A percentile compares a stretch with the other conserved stretches of the same genome.
Conservation (phyloP, 78 protist genomes). For the Anaeramoeba ignava region DNA sequence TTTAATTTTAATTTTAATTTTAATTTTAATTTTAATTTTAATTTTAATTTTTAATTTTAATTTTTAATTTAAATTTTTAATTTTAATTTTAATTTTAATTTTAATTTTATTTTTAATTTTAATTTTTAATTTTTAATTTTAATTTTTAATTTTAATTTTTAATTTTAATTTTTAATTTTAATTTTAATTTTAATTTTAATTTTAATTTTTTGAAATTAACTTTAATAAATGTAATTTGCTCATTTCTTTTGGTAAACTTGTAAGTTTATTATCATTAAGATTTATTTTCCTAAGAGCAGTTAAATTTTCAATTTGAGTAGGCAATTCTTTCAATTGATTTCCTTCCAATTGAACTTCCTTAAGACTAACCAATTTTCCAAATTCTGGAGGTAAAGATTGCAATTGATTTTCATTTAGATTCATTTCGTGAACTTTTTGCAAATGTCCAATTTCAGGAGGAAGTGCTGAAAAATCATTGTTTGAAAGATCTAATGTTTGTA, state of each 20-base stretch:
- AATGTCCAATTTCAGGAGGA: not conserved
- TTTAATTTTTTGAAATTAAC: too few relatives aligned
- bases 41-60: too few relatives aligned
- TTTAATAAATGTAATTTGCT: not conserved
- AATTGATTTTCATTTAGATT: slow-evolving; percentile 4
- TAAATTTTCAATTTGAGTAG: not conserved
- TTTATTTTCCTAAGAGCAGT: not conserved
- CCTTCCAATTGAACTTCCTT: not conserved
- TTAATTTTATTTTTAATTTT: too few relatives aligned
- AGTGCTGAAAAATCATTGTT: not conserved
- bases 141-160: too few relatives aligned
- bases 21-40: too few relatives aligned
- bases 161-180: too few relatives aligned
- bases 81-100: too few relatives aligned
- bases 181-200: too few relatives aligned
- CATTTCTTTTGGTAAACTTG: not conserved
- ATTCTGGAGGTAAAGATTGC: not conserved
- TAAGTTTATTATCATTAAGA: not conserved
- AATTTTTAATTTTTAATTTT: too few relatives aligned
- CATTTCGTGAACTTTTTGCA: not conserved
- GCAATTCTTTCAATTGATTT: not conserved
- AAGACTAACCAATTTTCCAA: not conserved
- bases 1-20: too few relatives aligned
- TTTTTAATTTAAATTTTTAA: too few relatives aligned
- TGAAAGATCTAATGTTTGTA: not conserved